Conservation (phyloP, 768 basidiomycete genomes). For the Russula olivacea region DNA sequence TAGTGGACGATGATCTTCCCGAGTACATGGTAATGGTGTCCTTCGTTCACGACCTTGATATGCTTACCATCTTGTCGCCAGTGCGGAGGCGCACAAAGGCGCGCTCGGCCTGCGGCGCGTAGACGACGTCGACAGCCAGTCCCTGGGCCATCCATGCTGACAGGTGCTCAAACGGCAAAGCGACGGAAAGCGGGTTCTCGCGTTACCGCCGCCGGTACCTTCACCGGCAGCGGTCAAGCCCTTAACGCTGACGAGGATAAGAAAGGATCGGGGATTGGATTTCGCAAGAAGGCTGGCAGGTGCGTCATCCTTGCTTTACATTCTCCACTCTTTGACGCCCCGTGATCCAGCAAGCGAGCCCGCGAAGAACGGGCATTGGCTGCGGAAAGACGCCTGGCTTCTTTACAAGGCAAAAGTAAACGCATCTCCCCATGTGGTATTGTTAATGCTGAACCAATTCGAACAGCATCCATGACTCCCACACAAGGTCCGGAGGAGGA, state of each 20-base stretch:
- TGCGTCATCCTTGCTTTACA: slow-evolving; percentile 28
- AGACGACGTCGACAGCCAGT: slow-evolving; percentile 39
- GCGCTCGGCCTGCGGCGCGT: slow-evolving; percentile 48
- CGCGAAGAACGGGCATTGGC: slow-evolving; percentile 73
- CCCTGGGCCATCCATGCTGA: slow-evolving; percentile 48
- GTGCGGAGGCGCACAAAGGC: slow-evolving; percentile 77
- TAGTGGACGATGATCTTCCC: slow-evolving; percentile 55
- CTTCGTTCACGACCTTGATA: background rate
- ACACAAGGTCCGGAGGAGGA: slow-evolving; percentile 4
- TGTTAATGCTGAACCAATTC: background rate
- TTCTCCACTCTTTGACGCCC: background rate
- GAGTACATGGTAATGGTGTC: slow-evolving; percentile 61
- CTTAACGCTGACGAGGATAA: slow-evolving; percentile 39
- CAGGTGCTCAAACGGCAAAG: slow-evolving; percentile 57
- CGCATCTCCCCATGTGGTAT: background rate
- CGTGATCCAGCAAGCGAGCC: slow-evolving; percentile 57
- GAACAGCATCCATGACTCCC: background rate
- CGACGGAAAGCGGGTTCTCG: slow-evolving; percentile 68
- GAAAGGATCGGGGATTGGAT: slow-evolving; percentile 50
- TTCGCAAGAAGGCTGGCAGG: slow-evolving; percentile 69
- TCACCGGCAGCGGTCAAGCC: slow-evolving; percentile 50
- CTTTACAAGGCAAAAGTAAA: slow-evolving; percentile 38
- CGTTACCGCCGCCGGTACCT: slow-evolving; percentile 55
- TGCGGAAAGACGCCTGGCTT: slow-evolving; percentile 54
- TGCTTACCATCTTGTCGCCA: slow-evolving; percentile 28